These are phyloP conservation scores for Beta macrorhiza DNA, from an alignment of 179 eudicot genomes.

Conservation along the genomic window DNA sequence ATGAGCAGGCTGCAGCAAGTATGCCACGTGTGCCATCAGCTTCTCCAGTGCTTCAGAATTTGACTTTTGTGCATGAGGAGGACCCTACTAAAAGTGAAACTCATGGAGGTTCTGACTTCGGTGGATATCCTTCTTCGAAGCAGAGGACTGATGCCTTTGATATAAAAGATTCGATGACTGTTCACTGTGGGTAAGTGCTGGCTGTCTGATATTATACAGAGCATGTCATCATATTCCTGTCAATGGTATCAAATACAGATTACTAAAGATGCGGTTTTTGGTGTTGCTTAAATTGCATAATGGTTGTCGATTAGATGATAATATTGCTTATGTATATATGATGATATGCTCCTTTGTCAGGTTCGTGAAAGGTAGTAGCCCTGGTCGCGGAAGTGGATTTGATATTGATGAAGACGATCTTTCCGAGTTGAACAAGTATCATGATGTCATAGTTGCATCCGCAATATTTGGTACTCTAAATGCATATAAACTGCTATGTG, in stretches of 20 bases:
- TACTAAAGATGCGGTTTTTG: not conserved
- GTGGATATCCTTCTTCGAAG: constrained; percentile 81
- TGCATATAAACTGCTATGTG: not conserved
- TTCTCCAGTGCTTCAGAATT: constrained; percentile 68
- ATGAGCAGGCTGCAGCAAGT: constrained; percentile 69
- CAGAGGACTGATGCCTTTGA: constrained; percentile 72
- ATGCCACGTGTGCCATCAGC: constrained; percentile 71
- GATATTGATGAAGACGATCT: constrained; percentile 81
- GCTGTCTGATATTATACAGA: constrained; percentile 2
- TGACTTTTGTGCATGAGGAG: constrained; percentile 65
- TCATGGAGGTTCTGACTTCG: constrained; percentile 82
- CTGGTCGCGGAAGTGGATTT: constrained; percentile 75
- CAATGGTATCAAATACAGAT: not conserved
- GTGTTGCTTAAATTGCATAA: not conserved
- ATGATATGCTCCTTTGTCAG: constrained; percentile 34
- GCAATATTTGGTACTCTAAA: constrained; percentile 76
- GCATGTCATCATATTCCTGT: not conserved
- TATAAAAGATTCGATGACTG: constrained; percentile 77
- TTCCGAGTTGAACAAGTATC: constrained; percentile 59
- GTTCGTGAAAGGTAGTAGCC: constrained; percentile 75
- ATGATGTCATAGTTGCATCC: constrained; percentile 85
- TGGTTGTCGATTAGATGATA: not conserved
- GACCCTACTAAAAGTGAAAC: constrained; percentile 52
- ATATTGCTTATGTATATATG: not conserved
- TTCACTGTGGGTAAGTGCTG: constrained; percentile 80